phyloP scores from a whole-genome alignment of 129 eudicot genomes.

The Solidago caesia region DNA sequence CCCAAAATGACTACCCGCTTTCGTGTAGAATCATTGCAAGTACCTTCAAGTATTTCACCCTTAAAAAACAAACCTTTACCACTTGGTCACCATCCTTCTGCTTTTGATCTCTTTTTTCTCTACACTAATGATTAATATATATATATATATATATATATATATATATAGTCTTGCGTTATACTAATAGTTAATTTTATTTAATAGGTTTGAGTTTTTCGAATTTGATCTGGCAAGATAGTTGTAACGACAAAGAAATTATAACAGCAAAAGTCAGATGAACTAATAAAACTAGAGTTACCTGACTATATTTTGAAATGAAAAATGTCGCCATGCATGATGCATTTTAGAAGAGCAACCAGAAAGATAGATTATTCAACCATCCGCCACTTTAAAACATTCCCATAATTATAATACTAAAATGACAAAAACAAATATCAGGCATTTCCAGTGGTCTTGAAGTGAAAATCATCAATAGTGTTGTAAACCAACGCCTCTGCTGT shows the following conservation, averaged over 20 bases:
- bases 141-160: no score
- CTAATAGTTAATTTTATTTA: no score
- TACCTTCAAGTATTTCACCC: no score
- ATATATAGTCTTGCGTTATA: no score
- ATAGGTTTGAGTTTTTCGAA: neutral
- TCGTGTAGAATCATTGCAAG: no score
- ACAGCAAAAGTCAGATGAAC: neutral
- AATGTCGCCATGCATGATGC: neutral
- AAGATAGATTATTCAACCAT: neutral
- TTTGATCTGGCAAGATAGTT: no score
- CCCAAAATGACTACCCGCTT: no score
- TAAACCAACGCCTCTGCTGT: constrained; percentile 64
- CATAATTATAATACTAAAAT: neutral
- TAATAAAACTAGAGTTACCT: neutral
- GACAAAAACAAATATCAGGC: constrained; percentile 24
- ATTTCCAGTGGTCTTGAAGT: constrained; percentile 50
- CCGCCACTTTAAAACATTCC: neutral
- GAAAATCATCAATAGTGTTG: constrained; percentile 60
- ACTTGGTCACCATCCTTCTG: no score
- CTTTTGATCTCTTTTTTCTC: no score
- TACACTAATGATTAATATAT: no score
- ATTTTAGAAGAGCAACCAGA: neutral
- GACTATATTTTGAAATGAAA: neutral
- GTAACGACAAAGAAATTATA: neutral
- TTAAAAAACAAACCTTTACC: no score